Conservation (phyloP, 768 basidiomycete species). For the Trametes meyenii region DNA sequence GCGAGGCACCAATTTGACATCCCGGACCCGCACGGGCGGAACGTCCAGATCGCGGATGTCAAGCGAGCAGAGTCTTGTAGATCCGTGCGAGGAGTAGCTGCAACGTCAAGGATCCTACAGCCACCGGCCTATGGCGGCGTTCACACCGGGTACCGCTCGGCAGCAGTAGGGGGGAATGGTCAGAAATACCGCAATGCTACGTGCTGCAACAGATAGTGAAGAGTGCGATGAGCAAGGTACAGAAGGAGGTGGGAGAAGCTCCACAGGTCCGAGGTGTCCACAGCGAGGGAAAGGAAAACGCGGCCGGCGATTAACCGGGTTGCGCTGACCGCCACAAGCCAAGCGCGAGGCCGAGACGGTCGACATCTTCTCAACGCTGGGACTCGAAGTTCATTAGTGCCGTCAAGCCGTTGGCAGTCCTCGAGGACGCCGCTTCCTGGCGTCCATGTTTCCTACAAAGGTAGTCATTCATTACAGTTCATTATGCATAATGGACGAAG, state of each 20-base stretch:
- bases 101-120: conserved; percentile 4
- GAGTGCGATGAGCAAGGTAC: conserved; percentile 21
- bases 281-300: conserved; percentile 5
- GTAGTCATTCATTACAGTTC: conserved; percentile 17
- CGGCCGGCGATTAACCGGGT: conserved; percentile 22
- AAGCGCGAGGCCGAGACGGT: conserved; percentile 10
- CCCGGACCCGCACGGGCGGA: background rate
- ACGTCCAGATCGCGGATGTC: conserved; percentile 6
- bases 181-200: background rate
- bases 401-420: conserved; percentile 13
- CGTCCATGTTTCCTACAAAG: background rate
- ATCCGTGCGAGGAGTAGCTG: conserved; percentile 7
- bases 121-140: background rate
- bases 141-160: background rate
- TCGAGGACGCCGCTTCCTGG: conserved; percentile 1
- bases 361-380: conserved; percentile 17
- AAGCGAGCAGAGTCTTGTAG: conserved; percentile 12
- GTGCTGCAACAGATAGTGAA: background rate
- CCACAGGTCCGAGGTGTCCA: conserved; percentile 2
- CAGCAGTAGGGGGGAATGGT: background rate
- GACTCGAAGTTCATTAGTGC: conserved; percentile 7
- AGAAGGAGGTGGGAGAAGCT: conserved; percentile 10
- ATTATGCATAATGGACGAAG: conserved; percentile 22
- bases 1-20: conserved; percentile 1
- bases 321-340: conserved; percentile 8